Evolutionary conservation across 805 yeast species (phyloP).

Genomic region (Teunomyces pallodes): DNA sequence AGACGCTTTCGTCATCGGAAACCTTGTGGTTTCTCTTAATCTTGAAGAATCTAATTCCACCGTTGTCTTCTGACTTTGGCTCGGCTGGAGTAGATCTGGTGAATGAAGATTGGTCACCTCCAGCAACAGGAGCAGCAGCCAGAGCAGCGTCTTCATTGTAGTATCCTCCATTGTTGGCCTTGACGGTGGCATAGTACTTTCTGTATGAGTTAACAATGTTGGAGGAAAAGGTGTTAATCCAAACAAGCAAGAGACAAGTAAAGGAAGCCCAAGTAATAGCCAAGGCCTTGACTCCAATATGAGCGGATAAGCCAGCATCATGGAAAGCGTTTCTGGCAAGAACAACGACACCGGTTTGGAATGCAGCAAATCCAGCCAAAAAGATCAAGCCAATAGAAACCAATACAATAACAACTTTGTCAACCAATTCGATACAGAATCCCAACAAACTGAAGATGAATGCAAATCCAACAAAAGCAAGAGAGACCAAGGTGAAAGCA

Average conservation of each 20-base stretch:
- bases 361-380: slow-evolving; percentile 59
- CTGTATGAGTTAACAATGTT: slow-evolving; percentile 48
- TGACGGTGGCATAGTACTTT: slow-evolving; percentile 45
- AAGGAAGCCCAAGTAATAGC: slow-evolving; percentile 74
- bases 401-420: slow-evolving; percentile 53
- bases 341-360: slow-evolving; percentile 77
- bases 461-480: slow-evolving; percentile 62
- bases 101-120: slow-evolving; percentile 41
- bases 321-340: slow-evolving; percentile 70
- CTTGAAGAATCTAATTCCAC: slow-evolving; percentile 74
- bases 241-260: slow-evolving; percentile 48
- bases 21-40: slow-evolving; percentile 55
- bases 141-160: slow-evolving; percentile 16
- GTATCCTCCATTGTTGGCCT: slow-evolving; percentile 20
- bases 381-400: slow-evolving; percentile 51
- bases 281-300: slow-evolving; percentile 55
- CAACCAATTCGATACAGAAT: slow-evolving; percentile 53
- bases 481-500: slow-evolving; percentile 40
- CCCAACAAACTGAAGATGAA: slow-evolving; percentile 55
- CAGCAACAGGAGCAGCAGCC: slow-evolving; percentile 21
- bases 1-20: slow-evolving; percentile 45
- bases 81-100: slow-evolving; percentile 36
- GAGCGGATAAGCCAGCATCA: slow-evolving; percentile 40
- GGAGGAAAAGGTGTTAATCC: slow-evolving; percentile 52
- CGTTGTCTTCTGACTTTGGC: slow-evolving; percentile 38